Base-by-base conservation (phyloP, 2,329 filamentous ascomycete species). In the Phyllosticta paracitricarpa region DNA sequence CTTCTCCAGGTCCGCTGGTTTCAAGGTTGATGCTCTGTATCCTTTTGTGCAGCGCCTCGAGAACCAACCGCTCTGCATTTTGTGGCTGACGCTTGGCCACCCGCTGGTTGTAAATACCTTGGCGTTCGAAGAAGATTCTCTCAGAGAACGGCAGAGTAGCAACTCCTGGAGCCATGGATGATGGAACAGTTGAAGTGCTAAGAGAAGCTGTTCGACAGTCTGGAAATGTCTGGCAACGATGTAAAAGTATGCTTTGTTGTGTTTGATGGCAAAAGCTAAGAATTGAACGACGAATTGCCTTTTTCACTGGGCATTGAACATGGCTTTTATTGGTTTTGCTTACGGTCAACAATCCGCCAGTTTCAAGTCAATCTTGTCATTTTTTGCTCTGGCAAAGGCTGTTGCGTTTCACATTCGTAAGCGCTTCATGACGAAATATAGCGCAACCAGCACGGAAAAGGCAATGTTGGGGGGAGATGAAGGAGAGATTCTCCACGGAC, bases 1-100 rank as follows among this genome's bases (percentile, higher is more conserved):
- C 92, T 61, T 93, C 91, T 67, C 91, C 92, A 57, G 91, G 83
- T 67, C 89, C 88, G 77, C 92, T 96, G 68, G 81, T 81, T 72
- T 96, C 88, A 70, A 89, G 84, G 77, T 97, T 84, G 72, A 96
- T 86, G 69, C 79, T 82, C 70, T 88, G 83, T 65, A 94, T 87
- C 65, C 89, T 89, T 67, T 87, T 82, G 78, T 89, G 88, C 72
- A 96, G 81, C 70, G 91, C 88, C 71, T 89, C 82, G 71, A 89
- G 84, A 72, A 96, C 89, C 77, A 96, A 76, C 70, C 87, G 81
- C 79, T 91, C 91, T 69, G 89, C 75, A 63, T 74, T 72, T 68
- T 73, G 73, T 65, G 22, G 33, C 51, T 26, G 54, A 26, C 33
- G 19, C 48, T 33, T 57, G 52, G 22, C 19, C 14, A 48, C 40